These are phyloP conservation scores for Penicillium argentinense DNA, from an alignment of 495 filamentous ascomycete species.

Conservation along the genomic window DNA sequence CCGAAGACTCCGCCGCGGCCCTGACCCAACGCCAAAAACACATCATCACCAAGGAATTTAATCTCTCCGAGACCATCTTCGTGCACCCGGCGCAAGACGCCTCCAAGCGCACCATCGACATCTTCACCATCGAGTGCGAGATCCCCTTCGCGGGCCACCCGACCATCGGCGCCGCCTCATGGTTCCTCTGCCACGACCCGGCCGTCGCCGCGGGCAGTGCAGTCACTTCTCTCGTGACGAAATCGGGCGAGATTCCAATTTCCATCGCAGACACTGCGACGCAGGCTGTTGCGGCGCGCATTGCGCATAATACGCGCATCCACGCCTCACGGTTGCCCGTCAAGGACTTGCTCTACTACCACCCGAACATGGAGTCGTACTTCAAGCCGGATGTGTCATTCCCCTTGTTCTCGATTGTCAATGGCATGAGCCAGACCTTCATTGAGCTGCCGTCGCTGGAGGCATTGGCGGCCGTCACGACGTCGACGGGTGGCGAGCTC, in stretches of 20 bases:
- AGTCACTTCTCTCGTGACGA: slow-evolving; percentile 51
- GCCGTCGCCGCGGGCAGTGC: slow-evolving; percentile 22
- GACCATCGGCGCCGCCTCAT: slow-evolving; percentile 66
- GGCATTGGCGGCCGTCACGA: slow-evolving; percentile 31
- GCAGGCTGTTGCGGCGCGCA: slow-evolving; percentile 46
- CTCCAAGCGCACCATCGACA: slow-evolving; percentile 57
- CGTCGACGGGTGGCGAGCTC: slow-evolving; percentile 25
- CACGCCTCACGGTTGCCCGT: slow-evolving; percentile 44
- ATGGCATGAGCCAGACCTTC: slow-evolving; percentile 70
- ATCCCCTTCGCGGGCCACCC: slow-evolving; percentile 79
- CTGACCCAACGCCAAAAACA: slow-evolving; percentile 43
- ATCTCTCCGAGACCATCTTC: slow-evolving; percentile 82
- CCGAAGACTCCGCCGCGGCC: slow-evolving; percentile 18
- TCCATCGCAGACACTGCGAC: slow-evolving; percentile 20
- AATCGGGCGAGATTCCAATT: slow-evolving; percentile 61
- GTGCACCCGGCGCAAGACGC: slow-evolving; percentile 46
- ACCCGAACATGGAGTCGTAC: slow-evolving; percentile 29
- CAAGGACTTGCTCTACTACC: slow-evolving; percentile 31
- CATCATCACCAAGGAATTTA: slow-evolving; percentile 74
- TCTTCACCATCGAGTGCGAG: slow-evolving; percentile 64
- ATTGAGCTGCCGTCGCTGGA: slow-evolving; percentile 50
- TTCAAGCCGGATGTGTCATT: slow-evolving; percentile 16
- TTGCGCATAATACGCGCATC: slow-evolving; percentile 67
- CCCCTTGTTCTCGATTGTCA: slow-evolving; percentile 38
- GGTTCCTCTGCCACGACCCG: slow-evolving; percentile 42